Evolutionary conservation across 2,329 filamentous ascomycete genomes (phyloP).

Genomic region (Diaporthe citri): DNA sequence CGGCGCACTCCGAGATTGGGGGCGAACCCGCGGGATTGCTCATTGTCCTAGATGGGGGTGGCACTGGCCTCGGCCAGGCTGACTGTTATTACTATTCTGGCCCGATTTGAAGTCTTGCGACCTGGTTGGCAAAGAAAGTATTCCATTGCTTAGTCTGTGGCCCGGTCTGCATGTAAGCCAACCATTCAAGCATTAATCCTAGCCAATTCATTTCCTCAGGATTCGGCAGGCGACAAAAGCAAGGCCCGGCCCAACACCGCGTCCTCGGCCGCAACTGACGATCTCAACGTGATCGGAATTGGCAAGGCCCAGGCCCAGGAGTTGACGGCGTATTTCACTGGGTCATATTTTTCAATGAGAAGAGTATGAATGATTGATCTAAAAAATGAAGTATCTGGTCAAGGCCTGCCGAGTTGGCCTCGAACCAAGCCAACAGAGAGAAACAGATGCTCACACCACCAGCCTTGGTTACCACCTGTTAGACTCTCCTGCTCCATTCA

Average conservation of each 20-base stretch:
- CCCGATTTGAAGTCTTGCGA: not conserved
- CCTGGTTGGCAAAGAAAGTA: not conserved
- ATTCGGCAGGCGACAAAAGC: not conserved
- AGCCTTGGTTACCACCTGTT: not conserved
- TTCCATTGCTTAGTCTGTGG: not conserved
- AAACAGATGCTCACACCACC: not conserved
- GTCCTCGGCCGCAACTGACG: not conserved
- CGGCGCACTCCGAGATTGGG: not conserved
- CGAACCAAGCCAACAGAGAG: not conserved
- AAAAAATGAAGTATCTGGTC: not conserved
- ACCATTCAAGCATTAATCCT: not conserved
- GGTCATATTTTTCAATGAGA: not conserved
- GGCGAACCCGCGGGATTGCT: not conserved
- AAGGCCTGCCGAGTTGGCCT: not conserved
- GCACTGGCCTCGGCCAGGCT: not conserved
- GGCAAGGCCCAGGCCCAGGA: not conserved
- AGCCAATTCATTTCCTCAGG: not conserved
- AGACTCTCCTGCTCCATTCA: conserved; percentile 40
- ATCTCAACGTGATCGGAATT: not conserved
- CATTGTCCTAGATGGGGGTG: not conserved
- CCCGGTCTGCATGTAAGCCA: not conserved
- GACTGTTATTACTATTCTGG: not conserved
- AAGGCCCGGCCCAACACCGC: not conserved
- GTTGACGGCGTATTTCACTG: not conserved
- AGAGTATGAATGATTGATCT: not conserved